Evolutionary conservation across 257 asterid genomes (phyloP).

Genomic region (Jaltomata sinuosa): DNA sequence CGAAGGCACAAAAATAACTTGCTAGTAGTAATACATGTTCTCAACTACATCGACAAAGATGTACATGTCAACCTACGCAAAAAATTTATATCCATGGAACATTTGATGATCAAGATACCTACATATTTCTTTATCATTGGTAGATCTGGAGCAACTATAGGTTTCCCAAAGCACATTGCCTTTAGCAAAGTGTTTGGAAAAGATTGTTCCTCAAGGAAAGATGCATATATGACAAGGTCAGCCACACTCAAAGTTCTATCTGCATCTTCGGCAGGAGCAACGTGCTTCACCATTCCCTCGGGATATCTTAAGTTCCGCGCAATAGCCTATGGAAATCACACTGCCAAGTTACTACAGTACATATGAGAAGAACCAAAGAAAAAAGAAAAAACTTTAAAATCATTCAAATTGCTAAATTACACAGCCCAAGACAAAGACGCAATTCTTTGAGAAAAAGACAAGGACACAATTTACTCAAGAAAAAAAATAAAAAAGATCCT

Average conservation of each 20-base stretch:
- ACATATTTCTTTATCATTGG: constrained; percentile 64
- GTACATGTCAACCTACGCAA: background rate
- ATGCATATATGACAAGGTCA: constrained; percentile 77
- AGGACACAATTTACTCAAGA: background rate
- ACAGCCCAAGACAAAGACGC: background rate
- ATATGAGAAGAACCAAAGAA: background rate
- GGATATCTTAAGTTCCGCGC: constrained; percentile 66
- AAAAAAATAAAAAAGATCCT: background rate
- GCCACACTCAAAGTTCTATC: constrained; percentile 39
- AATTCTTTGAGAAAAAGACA: no score
- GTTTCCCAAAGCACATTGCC: constrained; percentile 84
- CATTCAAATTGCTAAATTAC: background rate
- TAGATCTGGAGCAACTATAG: constrained; percentile 76
- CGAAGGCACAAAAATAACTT: background rate
- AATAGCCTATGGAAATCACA: constrained; percentile 42
- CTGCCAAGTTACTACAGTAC: background rate
- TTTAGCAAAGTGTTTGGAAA: constrained; percentile 72
- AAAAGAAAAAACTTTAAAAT: background rate
- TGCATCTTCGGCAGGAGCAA: constrained; percentile 28
- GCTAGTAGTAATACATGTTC: background rate
- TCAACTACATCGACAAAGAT: background rate
- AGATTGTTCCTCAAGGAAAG: constrained; percentile 66
- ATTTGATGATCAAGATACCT: constrained; percentile 21
- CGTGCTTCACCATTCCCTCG: constrained; percentile 52
- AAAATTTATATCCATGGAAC: background rate